These are phyloP conservation scores for Russula griseocarnosa DNA, from an alignment of 768 basidiomycete species.

Conservation along the genomic window DNA sequence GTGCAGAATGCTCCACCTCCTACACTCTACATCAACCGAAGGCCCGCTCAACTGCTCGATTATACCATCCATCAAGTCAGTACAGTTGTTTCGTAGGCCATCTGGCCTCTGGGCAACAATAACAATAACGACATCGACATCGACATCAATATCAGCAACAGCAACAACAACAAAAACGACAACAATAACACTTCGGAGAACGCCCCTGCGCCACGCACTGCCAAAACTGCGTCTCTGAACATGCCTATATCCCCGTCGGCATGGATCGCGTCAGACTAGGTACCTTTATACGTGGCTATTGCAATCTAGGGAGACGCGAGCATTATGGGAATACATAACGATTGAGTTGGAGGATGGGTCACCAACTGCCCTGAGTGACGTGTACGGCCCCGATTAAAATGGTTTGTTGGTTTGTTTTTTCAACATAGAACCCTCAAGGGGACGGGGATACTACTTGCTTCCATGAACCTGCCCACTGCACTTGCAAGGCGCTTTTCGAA, in stretches of 20 bases:
- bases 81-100: conserved; percentile 13
- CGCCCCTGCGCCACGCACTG: background rate
- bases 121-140: too few relatives aligned
- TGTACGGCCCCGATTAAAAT: conserved; percentile 11
- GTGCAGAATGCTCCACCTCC: background rate
- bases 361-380: conserved; percentile 24
- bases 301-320: background rate
- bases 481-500: conserved; percentile 9
- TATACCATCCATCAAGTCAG: background rate
- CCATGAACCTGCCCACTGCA: conserved; percentile 18
- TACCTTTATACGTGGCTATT: background rate
- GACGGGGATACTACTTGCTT: background rate
- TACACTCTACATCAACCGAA: background rate
- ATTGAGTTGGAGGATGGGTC: conserved; percentile 20
- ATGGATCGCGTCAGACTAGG: background rate
- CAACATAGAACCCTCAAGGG: background rate
- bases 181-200: background rate
- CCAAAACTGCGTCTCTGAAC: background rate
- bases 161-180: too few relatives aligned
- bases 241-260: conserved; percentile 15
- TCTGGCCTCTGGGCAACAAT: conserved; percentile 11
- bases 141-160: too few relatives aligned
- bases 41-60: conserved; percentile 4
- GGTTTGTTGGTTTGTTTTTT: background rate
- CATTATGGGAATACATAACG: conserved; percentile 3